These are phyloP conservation scores for Verticillium longisporum DNA, from an alignment of 2,329 filamentous ascomycete genomes.

Conservation along the genomic window DNA sequence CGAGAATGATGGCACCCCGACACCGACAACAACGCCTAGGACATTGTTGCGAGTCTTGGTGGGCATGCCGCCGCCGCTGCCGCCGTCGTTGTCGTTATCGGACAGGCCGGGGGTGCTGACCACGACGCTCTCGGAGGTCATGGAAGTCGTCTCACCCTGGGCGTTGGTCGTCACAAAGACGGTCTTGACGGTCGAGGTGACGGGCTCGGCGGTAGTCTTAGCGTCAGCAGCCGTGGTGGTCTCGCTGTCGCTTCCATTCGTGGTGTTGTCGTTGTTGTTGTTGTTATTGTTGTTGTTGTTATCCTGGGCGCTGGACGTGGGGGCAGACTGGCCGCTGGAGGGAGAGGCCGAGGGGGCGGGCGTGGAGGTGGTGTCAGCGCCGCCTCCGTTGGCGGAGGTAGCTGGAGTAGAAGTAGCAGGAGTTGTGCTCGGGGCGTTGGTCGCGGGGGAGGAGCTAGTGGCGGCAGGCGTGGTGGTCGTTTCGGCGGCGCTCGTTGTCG, in stretches of 20 bases:
- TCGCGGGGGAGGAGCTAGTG: slow-evolving; percentile 6
- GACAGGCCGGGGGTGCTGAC: slow-evolving; percentile 53
- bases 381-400: slow-evolving; percentile 4
- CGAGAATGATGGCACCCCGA: slow-evolving; percentile 74
- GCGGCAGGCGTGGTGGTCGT: slow-evolving; percentile 11
- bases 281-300: slow-evolving; percentile 2
- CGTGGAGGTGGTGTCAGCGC: neutral
- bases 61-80: slow-evolving; percentile 56
- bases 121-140: slow-evolving; percentile 38
- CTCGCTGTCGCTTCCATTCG: slow-evolving; percentile 1
- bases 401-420: slow-evolving; percentile 9
- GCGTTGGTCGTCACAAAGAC: slow-evolving; percentile 41
- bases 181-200: slow-evolving; percentile 29
- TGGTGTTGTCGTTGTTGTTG: neutral
- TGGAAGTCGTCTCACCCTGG: slow-evolving; percentile 37
- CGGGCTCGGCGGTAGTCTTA: slow-evolving; percentile 11
- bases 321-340: slow-evolving; percentile 12
- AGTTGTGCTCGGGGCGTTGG: slow-evolving; percentile 9
- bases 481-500: slow-evolving; percentile 4
- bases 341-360: neutral
- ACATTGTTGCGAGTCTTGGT: slow-evolving; percentile 68
- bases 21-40: slow-evolving; percentile 80
- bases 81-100: slow-evolving; percentile 29
- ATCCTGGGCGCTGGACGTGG: slow-evolving; percentile 10
- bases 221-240: slow-evolving; percentile 6